phyloP scores from a whole-genome alignment of 2,329 filamentous ascomycete species.

The Zelopaecilomyces penicillatus region DNA sequence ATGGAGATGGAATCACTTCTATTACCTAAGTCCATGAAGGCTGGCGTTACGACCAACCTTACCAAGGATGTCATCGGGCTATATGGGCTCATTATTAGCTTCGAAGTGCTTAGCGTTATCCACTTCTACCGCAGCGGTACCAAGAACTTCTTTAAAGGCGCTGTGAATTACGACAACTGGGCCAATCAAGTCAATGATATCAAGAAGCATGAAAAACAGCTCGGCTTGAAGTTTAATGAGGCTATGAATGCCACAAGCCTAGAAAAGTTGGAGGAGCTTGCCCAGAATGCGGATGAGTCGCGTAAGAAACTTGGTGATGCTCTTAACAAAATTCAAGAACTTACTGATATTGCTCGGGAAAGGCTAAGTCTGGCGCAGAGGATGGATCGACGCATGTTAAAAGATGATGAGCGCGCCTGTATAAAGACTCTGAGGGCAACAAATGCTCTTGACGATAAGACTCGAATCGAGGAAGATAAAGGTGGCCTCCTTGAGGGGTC shows the following conservation, averaged over 20 bases:
- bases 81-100: not conserved
- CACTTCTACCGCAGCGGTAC: slow-evolving; percentile 1
- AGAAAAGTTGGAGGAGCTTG: not conserved
- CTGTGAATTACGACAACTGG: slow-evolving; percentile 1
- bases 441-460: slow-evolving; percentile 23
- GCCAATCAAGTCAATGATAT: not conserved
- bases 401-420: too few relatives aligned
- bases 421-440: too few relatives aligned
- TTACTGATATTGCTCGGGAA: too few relatives aligned
- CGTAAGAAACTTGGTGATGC: too few relatives aligned
- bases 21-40: not conserved
- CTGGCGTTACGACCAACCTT: not conserved
- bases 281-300: not conserved
- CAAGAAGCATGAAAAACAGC: not conserved
- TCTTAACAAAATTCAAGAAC: too few relatives aligned
- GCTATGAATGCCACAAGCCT: not conserved
- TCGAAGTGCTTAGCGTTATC: not conserved
- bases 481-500: slow-evolving; percentile 23
- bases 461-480: slow-evolving; percentile 25
- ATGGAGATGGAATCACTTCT: not conserved
- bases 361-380: too few relatives aligned
- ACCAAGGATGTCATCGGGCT: not conserved
- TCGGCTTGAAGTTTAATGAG: not conserved
- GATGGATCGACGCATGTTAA: too few relatives aligned
- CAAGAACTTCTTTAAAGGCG: not conserved